A percentile compares a stretch with the other conserved stretches of the same genome.
These are phyloP conservation scores for Tolypocladium album DNA, from an alignment of 2,329 filamentous ascomycete genomes.

Conservation along the genomic window DNA sequence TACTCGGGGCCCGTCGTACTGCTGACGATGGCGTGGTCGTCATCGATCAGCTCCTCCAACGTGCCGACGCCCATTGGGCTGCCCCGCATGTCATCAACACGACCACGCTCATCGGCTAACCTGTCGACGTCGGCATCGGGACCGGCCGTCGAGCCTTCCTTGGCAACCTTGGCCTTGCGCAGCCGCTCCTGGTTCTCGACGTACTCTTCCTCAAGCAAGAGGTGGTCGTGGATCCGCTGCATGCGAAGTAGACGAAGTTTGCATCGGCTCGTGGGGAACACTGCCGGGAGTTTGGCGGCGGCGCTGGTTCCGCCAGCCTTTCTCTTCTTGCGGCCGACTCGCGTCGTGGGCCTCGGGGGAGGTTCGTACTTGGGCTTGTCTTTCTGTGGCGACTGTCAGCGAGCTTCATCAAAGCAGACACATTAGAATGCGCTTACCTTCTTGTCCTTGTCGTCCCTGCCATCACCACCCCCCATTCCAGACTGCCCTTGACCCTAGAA, in stretches of 20 bases:
- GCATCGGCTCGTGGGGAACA: slow-evolving; percentile 94
- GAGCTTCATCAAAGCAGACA: not conserved
- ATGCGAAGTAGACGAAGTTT: slow-evolving; percentile 94
- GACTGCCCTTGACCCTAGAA: slow-evolving; percentile 73
- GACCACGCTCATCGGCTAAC: slow-evolving; percentile 86
- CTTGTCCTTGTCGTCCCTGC: slow-evolving; percentile 82
- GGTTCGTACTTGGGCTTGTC: slow-evolving; percentile 99
- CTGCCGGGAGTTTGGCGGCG: slow-evolving; percentile 84
- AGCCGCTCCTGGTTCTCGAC: slow-evolving; percentile 97
- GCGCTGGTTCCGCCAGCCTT: slow-evolving; percentile 88
- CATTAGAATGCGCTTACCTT: slow-evolving; percentile 48
- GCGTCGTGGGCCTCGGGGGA: slow-evolving; percentile 89
- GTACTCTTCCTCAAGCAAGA: slow-evolving; percentile 94
- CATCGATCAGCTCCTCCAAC: slow-evolving; percentile 96
- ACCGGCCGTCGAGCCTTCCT: slow-evolving; percentile 57
- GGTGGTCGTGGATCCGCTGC: slow-evolving; percentile 96
- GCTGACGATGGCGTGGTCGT: slow-evolving; percentile 97
- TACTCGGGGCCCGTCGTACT: slow-evolving; percentile 96
- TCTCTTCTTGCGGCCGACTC: slow-evolving; percentile 97
- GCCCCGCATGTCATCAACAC: slow-evolving; percentile 96
- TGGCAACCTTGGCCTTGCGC: slow-evolving; percentile 79
- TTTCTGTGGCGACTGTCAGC: slow-evolving; percentile 51
- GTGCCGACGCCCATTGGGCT: slow-evolving; percentile 98
- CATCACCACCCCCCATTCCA: slow-evolving; percentile 72
- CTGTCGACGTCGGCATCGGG: slow-evolving; percentile 66